Evolutionary conservation across 345 rosid genomes (phyloP), one percentile per base, ranked within the genome.

Genomic region (Schrenkiella parvula): DNA sequence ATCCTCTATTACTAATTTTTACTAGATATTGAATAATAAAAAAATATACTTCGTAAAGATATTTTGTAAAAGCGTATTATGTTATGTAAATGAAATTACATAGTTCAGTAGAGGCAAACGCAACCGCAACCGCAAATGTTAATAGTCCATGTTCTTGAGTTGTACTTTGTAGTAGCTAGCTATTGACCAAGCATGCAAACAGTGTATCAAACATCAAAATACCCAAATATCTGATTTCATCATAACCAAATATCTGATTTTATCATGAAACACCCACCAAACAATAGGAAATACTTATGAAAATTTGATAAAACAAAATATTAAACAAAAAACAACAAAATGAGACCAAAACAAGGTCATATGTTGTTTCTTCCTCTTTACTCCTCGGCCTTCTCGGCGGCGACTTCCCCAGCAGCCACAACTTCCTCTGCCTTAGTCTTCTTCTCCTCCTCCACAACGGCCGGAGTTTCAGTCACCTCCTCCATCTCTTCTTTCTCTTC

Each of bases 281-380:
- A 63, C 63, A 43, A 38, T 47, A 34, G 52, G 35, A 26, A 56
- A 66, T 38, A 65, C 25, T 22, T 38, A 14, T 47, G 14, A 37
- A 19, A 26, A 13, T 35, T 34, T 56, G 9, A 73, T 37, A 26
- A 23, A 25, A 35, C 34, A 44, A 53, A 71, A 26, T 52, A 17
- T 14, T 34, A 2, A 28, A 25, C 12, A 28, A 4, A 11, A 37
- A 35, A 26, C 32, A 58, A 50, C 8, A 51, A 50, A 58, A 46
- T 46, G 43, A 55, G 35, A 74, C 68, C 78, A 41, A 68, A 21
- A n/a, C 29, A 51, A 23, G 68, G 56, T 68, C 69, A 64, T 37
- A 54, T 12, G 32, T 28, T 28, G 42, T 37, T 42, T 42, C 42
- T 17, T 60, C 50, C 15, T 41, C 57, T 42, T 75, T 61, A 75